A percentile compares a stretch with the other conserved stretches of the same genome.
Evolutionary conservation across 768 basidiomycete genomes (phyloP).

Genomic region (Epithele typhae): DNA sequence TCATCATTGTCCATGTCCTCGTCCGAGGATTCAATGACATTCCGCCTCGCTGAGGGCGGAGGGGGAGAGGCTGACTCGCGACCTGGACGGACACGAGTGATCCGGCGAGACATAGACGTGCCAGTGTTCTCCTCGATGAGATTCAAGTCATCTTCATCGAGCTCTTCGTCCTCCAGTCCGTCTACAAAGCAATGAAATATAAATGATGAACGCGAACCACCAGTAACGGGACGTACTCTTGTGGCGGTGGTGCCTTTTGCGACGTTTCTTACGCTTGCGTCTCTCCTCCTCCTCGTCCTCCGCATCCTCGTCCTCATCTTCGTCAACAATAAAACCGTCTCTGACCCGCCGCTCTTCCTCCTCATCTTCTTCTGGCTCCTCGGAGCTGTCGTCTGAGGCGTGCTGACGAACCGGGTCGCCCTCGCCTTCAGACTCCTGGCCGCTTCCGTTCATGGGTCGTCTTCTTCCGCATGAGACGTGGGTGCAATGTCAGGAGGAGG

Average conservation of each 20-base stretch:
- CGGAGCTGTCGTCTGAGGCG: conserved; percentile 77
- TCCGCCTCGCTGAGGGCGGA: conserved; percentile 51
- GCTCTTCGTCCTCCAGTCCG: conserved; percentile 51
- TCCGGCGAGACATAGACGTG: conserved; percentile 48
- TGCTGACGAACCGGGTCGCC: conserved; percentile 52
- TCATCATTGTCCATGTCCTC: conserved; percentile 64
- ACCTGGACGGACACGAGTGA: conserved; percentile 73
- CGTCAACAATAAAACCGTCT: conserved; percentile 91
- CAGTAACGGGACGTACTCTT: conserved; percentile 40
- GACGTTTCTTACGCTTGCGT: conserved; percentile 63
- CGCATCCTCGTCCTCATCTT: conserved; percentile 81
- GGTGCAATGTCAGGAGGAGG: conserved; percentile 35
- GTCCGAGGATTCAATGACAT: conserved; percentile 67
- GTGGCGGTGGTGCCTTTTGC: conserved; percentile 54
- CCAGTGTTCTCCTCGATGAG: conserved; percentile 84
- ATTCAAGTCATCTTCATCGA: conserved; percentile 90
- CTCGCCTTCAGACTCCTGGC: conserved; percentile 40
- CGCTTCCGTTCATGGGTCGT: conserved; percentile 61
- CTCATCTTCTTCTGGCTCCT: conserved; percentile 87
- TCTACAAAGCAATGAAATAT: conserved; percentile 27
- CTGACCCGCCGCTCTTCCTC: conserved; percentile 78
- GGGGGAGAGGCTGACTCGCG: conserved; percentile 70
- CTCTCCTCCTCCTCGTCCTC: conserved; percentile 52
- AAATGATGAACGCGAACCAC: conserved; percentile 3
- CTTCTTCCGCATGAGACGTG: conserved; percentile 31